A percentile compares a stretch with the other conserved stretches of the same genome.
These are phyloP conservation scores for Ceratocystis harringtonii DNA, from an alignment of 2,329 filamentous ascomycete genomes.

Conservation along the genomic window DNA sequence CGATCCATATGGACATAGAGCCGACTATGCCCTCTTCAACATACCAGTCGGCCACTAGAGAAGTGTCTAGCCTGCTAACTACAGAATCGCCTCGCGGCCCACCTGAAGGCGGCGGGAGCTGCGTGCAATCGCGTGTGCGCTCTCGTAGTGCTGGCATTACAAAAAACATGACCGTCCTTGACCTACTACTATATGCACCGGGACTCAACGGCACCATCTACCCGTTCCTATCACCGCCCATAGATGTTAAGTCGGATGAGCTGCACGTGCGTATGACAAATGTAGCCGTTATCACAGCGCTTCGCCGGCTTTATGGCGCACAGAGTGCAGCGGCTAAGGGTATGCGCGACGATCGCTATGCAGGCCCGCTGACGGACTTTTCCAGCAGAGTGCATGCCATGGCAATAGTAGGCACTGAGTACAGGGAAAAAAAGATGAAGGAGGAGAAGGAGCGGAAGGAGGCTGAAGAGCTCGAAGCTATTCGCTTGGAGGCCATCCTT, in stretches of 20 bases:
- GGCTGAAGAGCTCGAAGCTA: background rate
- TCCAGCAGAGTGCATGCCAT: slow-evolving; percentile 11
- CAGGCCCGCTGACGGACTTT: slow-evolving; percentile 14
- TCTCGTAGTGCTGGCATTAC: background rate
- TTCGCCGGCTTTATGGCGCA: slow-evolving; percentile 5
- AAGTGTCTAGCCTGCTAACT: background rate
- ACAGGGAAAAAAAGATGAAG: background rate
- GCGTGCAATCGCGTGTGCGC: background rate
- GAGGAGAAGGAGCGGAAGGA: background rate
- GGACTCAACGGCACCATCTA: slow-evolving; percentile 6
- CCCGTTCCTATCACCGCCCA: slow-evolving; percentile 9
- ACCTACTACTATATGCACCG: slow-evolving; percentile 9
- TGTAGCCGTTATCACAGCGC: slow-evolving; percentile 3
- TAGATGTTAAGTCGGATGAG: background rate
- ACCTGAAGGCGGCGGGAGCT: background rate
- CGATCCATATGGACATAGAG: slow-evolving; percentile 11
- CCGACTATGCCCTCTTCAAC: background rate
- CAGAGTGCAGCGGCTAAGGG: background rate
- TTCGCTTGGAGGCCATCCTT: background rate
- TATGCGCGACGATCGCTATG: slow-evolving; percentile 5
- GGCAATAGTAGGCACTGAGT: slow-evolving; percentile 1
- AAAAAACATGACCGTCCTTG: background rate
- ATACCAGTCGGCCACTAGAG: background rate
- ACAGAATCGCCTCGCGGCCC: background rate
- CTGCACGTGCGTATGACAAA: slow-evolving; percentile 8